Conservation (phyloP, 1,284 basidiomycete species). For the Stereum hirsutum region DNA sequence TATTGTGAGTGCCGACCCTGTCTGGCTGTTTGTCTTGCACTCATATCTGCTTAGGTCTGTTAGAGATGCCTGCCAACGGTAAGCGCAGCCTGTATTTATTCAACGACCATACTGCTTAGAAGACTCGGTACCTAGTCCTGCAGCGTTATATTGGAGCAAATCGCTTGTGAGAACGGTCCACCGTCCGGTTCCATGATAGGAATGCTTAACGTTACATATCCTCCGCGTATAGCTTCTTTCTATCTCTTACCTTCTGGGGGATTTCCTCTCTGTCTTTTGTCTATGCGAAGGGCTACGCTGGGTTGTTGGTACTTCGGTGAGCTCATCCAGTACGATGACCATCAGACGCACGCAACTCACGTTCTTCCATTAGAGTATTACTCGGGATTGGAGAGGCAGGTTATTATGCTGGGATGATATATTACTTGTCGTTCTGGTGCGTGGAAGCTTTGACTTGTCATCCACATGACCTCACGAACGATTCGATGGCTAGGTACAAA, state of each 20-base stretch:
- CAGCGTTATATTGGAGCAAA: slow-evolving; percentile 48
- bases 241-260: slow-evolving; percentile 45
- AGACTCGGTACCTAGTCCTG: too few relatives aligned
- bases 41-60: slow-evolving; percentile 33
- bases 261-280: slow-evolving; percentile 40
- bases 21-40: background rate
- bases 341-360: background rate
- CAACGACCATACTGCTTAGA: too few relatives aligned
- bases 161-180: slow-evolving; percentile 30
- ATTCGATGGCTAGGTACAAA: too few relatives aligned
- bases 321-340: background rate
- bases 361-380: slow-evolving; percentile 18
- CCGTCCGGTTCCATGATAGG: background rate
- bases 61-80: slow-evolving; percentile 51
- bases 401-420: slow-evolving; percentile 48
- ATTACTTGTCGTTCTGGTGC: slow-evolving; percentile 46
- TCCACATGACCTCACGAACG: too few relatives aligned
- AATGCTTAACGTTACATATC: background rate
- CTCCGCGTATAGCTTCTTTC: slow-evolving; percentile 33
- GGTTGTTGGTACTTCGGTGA: slow-evolving; percentile 36
- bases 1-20: slow-evolving; percentile 36
- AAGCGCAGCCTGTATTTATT: too few relatives aligned
- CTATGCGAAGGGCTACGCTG: slow-evolving; percentile 43
- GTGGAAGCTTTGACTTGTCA: too few relatives aligned
- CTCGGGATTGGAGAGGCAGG: slow-evolving; percentile 42